Percentiles rank a stretch among this genome's conserved stretches.
These are phyloP conservation scores for Didymella sp. DNA, from an alignment of 2,329 filamentous ascomycete genomes.

Conservation along the genomic window DNA sequence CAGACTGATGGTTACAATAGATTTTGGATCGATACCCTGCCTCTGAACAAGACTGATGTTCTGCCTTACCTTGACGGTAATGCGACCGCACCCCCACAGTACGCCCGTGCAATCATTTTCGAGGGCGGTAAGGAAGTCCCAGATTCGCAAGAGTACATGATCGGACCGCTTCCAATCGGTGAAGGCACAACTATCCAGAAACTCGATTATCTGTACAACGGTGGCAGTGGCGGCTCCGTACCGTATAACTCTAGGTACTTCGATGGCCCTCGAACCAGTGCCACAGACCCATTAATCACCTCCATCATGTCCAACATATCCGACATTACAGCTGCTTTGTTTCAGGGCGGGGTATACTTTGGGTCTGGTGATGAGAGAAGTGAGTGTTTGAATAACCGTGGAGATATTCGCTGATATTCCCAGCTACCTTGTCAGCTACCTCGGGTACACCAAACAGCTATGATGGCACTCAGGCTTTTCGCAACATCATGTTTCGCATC, in stretches of 20 bases:
- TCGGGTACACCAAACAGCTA: constrained; percentile 45
- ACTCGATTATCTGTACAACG: constrained; percentile 43
- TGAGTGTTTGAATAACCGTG: neutral
- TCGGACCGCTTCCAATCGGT: constrained; percentile 55
- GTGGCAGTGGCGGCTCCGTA: constrained; percentile 45
- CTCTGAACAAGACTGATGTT: constrained; percentile 58
- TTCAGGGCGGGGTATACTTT: constrained; percentile 38
- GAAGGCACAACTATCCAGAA: constrained; percentile 36
- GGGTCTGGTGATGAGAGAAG: constrained; percentile 20
- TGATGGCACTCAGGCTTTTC: constrained; percentile 52
- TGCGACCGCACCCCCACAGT: constrained; percentile 49
- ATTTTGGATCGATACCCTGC: constrained; percentile 58
- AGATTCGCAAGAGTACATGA: constrained; percentile 57
- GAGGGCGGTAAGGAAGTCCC: constrained; percentile 54
- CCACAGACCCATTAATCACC: constrained; percentile 48
- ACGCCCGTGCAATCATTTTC: constrained; percentile 58
- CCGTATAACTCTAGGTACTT: constrained; percentile 40
- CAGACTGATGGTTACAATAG: constrained; percentile 2
- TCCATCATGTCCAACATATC: constrained; percentile 55
- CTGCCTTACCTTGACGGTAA: constrained; percentile 55
- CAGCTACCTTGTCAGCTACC: constrained; percentile 32
- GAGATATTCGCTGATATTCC: neutral
- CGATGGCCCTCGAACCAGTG: constrained; percentile 29
- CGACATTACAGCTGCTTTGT: constrained; percentile 42
- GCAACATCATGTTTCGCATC: constrained; percentile 54